Percentiles rank a stretch among this genome's conserved stretches.
Evolutionary conservation across 2,329 filamentous ascomycete genomes (phyloP).

Genomic region (Hymenoscyphus occultus): DNA sequence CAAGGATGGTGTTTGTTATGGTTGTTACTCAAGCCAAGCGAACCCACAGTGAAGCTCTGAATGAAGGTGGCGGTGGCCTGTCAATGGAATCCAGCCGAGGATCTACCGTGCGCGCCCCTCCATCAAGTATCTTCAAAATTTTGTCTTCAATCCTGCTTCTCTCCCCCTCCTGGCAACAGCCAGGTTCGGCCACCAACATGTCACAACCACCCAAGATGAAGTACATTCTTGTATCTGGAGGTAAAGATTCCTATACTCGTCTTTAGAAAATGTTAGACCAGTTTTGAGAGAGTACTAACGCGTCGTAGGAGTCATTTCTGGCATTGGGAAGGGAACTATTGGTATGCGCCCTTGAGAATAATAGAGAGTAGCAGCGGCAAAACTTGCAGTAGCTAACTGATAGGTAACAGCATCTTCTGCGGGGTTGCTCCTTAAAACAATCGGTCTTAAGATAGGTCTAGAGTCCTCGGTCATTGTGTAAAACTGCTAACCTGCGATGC

Average conservation of each 20-base stretch:
- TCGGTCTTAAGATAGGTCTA: constrained; percentile 69
- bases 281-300: constrained; percentile 21
- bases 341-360: constrained; percentile 44
- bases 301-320: constrained; percentile 48
- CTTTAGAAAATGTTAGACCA: neutral
- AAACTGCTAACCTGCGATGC: constrained; percentile 35
- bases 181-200: constrained; percentile 28
- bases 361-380: neutral
- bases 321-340: constrained; percentile 64
- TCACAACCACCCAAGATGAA: constrained; percentile 57
- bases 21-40: neutral
- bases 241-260: constrained; percentile 40
- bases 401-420: constrained; percentile 59
- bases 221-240: constrained; percentile 78
- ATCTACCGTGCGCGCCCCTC: neutral
- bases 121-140: constrained; percentile 5
- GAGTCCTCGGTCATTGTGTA: constrained; percentile 12
- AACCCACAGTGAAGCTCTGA: neutral
- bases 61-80: neutral
- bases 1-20: neutral
- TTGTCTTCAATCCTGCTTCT: constrained; percentile 15
- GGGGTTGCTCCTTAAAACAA: constrained; percentile 74
- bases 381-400: neutral
- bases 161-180: constrained; percentile 30
- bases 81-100: neutral